Conservation (phyloP, 2,329 filamentous ascomycete species). For the Aureobasidium sp. region DNA sequence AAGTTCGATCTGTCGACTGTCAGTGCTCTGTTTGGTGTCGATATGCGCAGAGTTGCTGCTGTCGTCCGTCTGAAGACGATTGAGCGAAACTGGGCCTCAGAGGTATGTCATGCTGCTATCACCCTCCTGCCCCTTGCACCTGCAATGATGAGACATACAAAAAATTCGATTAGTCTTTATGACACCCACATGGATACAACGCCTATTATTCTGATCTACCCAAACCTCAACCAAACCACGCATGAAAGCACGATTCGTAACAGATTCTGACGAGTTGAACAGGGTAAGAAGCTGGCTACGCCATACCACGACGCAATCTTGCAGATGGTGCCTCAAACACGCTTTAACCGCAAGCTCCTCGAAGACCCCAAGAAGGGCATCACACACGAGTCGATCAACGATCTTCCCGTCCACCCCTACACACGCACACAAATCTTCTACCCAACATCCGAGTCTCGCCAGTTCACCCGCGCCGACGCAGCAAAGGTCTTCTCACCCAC, state of each 20-base stretch:
- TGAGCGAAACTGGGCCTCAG: conserved; percentile 66
- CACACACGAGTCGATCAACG: conserved; percentile 56
- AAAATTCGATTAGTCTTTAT: conserved; percentile 99
- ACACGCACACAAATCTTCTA: conserved; percentile 53
- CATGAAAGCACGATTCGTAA: not conserved
- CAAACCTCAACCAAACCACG: conserved; percentile 15
- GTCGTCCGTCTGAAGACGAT: conserved; percentile 80
- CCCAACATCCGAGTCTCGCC: conserved; percentile 56
- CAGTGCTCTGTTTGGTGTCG: conserved; percentile 68
- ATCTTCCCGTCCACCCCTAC: conserved; percentile 53
- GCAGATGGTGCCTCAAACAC: conserved; percentile 70
- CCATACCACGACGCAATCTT: conserved; percentile 72
- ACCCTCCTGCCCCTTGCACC: conserved; percentile 30
- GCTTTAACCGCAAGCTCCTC: conserved; percentile 34
- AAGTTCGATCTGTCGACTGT: conserved; percentile 67
- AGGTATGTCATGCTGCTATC: conserved; percentile 55
- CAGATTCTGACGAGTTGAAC: conserved; percentile 16
- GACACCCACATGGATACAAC: conserved; percentile 88
- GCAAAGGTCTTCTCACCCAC: conserved; percentile 54
- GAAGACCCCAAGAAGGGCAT: conserved; percentile 25
- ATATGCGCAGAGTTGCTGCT: conserved; percentile 76
- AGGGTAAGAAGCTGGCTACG: conserved; percentile 71
- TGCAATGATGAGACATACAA: conserved; percentile 62
- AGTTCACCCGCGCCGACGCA: conserved; percentile 59
- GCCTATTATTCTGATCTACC: conserved; percentile 58